Evolutionary conservation across 495 filamentous ascomycete species (phyloP).

Genomic region (Platismatia glauca): DNA sequence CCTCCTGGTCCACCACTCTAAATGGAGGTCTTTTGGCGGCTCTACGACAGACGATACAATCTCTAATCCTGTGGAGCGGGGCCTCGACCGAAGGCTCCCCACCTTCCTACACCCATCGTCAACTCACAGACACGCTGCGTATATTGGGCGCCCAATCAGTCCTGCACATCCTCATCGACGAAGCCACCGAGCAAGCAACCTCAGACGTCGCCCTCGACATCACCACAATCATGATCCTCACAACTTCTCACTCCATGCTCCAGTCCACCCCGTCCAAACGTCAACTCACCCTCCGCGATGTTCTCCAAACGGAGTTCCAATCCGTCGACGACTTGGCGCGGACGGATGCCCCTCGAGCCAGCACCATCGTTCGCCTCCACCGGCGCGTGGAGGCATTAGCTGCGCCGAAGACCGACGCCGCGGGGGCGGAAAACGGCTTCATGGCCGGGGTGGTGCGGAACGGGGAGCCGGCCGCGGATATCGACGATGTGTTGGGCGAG

Average conservation of each 20-base stretch:
- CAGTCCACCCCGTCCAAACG: constrained; percentile 25
- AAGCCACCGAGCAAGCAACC: constrained; percentile 27
- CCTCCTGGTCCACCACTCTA: constrained; percentile 58
- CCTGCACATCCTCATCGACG: constrained; percentile 29
- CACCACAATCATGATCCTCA: constrained; percentile 61
- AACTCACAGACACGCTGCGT: constrained; percentile 55
- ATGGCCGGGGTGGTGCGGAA: constrained; percentile 34
- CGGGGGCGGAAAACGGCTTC: constrained; percentile 37
- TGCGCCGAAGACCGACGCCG: constrained; percentile 32
- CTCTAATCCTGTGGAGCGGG: constrained; percentile 64
- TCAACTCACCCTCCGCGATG: constrained; percentile 55
- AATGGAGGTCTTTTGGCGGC: constrained; percentile 53
- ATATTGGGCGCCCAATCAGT: constrained; percentile 61
- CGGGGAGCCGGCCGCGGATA: constrained; percentile 27
- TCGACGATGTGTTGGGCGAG: constrained; percentile 42
- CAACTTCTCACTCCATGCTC: constrained; percentile 47
- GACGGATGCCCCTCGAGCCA: constrained; percentile 51
- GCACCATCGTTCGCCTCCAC: constrained; percentile 65
- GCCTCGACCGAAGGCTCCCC: constrained; percentile 50
- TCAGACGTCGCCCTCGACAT: constrained; percentile 65
- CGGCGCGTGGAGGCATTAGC: constrained; percentile 60
- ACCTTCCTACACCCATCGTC: constrained; percentile 70
- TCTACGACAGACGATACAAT: constrained; percentile 56
- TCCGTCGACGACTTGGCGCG: constrained; percentile 54
- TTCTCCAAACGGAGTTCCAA: constrained; percentile 55